Percentiles rank a stretch among this genome's conserved stretches.
These are phyloP conservation scores for Mortierella sp. DNA, from an alignment of 371 early-diverging fungal genomes.

Conservation along the genomic window DNA sequence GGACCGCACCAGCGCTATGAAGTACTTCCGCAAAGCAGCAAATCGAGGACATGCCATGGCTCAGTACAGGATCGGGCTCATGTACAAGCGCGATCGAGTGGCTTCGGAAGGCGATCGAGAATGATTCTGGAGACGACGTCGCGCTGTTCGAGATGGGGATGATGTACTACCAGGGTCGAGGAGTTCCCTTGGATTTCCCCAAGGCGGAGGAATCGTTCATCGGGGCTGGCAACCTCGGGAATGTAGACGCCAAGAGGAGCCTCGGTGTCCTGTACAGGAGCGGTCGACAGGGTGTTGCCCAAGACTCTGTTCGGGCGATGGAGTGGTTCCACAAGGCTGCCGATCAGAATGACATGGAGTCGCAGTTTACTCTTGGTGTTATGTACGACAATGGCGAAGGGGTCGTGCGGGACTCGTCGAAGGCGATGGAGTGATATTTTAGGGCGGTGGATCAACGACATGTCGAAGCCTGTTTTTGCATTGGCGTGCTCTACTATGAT, in stretches of 20 bases:
- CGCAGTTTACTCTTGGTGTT: background rate
- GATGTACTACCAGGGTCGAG: background rate
- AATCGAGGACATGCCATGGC: background rate
- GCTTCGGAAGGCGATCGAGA: background rate
- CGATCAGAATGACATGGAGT: background rate
- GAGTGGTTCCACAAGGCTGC: background rate
- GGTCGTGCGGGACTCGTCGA: constrained; percentile 31
- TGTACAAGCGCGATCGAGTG: background rate
- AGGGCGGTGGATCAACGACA: background rate
- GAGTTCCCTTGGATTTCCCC: background rate
- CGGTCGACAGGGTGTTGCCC: background rate
- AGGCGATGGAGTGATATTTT: background rate
- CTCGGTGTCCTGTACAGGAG: background rate
- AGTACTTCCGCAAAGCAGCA: background rate
- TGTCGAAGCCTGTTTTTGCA: background rate
- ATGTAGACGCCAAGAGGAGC: background rate
- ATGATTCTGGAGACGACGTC: background rate
- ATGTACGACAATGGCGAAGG: background rate
- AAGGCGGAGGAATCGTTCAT: background rate
- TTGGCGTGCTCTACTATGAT: background rate
- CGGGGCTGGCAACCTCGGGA: background rate
- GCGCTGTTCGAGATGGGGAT: background rate
- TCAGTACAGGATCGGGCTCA: background rate
- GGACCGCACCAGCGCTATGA: background rate
- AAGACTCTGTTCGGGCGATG: background rate